Base-by-base conservation (phyloP, 148 eudicot genomes). In the Selenicereus undatus region DNA sequence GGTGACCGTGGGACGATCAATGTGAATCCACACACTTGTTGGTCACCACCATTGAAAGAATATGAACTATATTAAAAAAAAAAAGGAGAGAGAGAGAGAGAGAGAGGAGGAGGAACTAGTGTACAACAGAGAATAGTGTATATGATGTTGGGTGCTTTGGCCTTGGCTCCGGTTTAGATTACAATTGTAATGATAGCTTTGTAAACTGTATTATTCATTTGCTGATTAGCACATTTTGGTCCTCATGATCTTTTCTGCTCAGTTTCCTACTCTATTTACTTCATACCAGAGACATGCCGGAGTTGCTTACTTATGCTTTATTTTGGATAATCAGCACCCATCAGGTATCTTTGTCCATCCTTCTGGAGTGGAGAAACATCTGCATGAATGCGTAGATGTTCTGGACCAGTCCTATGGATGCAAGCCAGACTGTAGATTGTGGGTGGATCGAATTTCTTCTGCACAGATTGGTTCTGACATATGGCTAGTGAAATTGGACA, bases 401-500 rank as follows among this genome's bases (percentile, higher is more conserved):
- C 69, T 89, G 84, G 85, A 77, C 80, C 81, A 71, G 18, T 88
- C 84, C 85, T 87, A 91, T 84, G 91, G 91, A 78, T 89, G 86
- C 78, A 85, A 83, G 74, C 85, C 81, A 71, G 90, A 81, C 60
- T 88, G 85, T 74, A 87, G 86, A 45, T 84, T 91, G 36, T 91
- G 91, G 91, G 85, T 89, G 72, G 91, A 91, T 73, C 91, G 87
- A 79, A 86, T 89, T 60, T 84, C 88, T 51, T 81, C 90, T 81
- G 82, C 87, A 58, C 83, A 83, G 82, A 84, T 89, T 62, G 84
- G 90, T 62, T 21, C 83, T 66, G 85, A 86, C 79, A 78, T 86
- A 74, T 91, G 91, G 93, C 86, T 89, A 22, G 88, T 91, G 84
- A 86, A 86, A 80, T 91, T 85, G 83, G 86, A 84, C 2, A 89